A percentile compares a stretch with the other conserved stretches of the same genome.
phyloP scores from a whole-genome alignment of 805 yeast genomes.

The Cyberlindnera suaveolens region DNA sequence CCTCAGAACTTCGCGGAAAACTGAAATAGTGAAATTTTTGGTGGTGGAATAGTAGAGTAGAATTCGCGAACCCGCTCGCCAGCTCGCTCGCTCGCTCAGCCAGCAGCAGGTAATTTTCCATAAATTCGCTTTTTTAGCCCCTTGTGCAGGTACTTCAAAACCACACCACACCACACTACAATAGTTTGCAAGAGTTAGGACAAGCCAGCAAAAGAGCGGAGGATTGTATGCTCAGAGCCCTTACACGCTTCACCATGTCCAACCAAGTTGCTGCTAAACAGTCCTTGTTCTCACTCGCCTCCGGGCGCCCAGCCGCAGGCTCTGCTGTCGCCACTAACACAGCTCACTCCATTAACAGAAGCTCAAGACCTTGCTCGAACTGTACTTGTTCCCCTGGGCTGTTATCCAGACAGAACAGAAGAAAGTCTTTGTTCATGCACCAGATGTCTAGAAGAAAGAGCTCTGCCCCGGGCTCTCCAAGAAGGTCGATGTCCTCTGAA shows the following conservation, averaged over 20 bases:
- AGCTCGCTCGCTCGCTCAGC: no score
- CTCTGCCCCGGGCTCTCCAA: constrained; percentile 17
- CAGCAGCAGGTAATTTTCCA: no score
- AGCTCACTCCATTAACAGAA: constrained; percentile 20
- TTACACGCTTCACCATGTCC: constrained; percentile 18
- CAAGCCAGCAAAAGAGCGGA: no score
- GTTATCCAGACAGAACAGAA: constrained; percentile 56
- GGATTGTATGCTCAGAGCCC: constrained; percentile 6
- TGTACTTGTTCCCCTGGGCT: constrained; percentile 86
- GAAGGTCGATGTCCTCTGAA: constrained; percentile 25
- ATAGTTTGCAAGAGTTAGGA: no score
- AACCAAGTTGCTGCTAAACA: constrained; percentile 30
- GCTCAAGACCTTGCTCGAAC: constrained; percentile 54
- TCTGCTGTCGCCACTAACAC: constrained; percentile 6
- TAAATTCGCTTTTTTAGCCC: no score
- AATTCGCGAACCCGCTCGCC: no score
- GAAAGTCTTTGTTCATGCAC: constrained; percentile 48
- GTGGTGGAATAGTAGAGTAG: no score
- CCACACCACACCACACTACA: no score
- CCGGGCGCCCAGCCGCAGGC: constrained; percentile 16
- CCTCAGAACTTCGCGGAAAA: no score
- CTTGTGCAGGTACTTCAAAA: no score
- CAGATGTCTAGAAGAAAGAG: constrained; percentile 29
- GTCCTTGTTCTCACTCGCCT: constrained; percentile 36
- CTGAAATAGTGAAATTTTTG: no score